Conservation (phyloP, 176 grass and related monocot genomes). For the Avena insularis region DNA sequence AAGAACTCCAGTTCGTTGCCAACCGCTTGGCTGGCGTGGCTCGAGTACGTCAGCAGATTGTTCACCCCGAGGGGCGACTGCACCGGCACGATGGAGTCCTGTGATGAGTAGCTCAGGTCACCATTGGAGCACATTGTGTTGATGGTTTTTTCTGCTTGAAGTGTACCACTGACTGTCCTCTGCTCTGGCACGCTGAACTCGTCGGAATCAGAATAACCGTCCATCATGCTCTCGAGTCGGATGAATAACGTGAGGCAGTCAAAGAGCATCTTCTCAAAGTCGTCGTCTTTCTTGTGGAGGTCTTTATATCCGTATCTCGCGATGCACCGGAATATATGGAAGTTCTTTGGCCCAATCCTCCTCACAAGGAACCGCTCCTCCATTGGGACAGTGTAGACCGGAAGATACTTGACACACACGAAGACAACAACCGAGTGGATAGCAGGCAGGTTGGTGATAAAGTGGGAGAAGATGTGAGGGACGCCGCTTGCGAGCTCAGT, state of each 20-base stretch:
- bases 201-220: constrained; percentile 84
- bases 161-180: constrained; percentile 19
- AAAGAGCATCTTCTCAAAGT: constrained; percentile 90
- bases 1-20: constrained; percentile 86
- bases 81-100: constrained; percentile 69
- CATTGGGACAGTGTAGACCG: constrained; percentile 82
- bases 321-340: constrained; percentile 94
- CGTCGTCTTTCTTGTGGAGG: constrained; percentile 87
- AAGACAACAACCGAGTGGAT: constrained; percentile 95
- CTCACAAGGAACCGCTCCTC: constrained; percentile 90
- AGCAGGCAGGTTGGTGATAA: constrained; percentile 96
- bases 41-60: constrained; percentile 35
- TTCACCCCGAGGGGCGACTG: constrained; percentile 40
- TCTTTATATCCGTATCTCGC: constrained; percentile 96
- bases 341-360: constrained; percentile 90
- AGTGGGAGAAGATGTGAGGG: constrained; percentile 95
- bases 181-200: constrained; percentile 59
- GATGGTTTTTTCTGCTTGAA: constrained; percentile 41
- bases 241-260: constrained; percentile 69
- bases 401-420: constrained; percentile 95
- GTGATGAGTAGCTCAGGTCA: constrained; percentile 66
- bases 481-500: constrained; percentile 95
- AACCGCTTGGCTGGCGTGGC: constrained; percentile 49
- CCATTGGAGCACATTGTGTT: constrained; percentile 49
- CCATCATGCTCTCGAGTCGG: constrained; percentile 95